Evolutionary conservation across 23 red algal genomes (phyloP), one percentile per base, ranked within the genome.

Genomic region (Gracilariopsis chorda): DNA sequence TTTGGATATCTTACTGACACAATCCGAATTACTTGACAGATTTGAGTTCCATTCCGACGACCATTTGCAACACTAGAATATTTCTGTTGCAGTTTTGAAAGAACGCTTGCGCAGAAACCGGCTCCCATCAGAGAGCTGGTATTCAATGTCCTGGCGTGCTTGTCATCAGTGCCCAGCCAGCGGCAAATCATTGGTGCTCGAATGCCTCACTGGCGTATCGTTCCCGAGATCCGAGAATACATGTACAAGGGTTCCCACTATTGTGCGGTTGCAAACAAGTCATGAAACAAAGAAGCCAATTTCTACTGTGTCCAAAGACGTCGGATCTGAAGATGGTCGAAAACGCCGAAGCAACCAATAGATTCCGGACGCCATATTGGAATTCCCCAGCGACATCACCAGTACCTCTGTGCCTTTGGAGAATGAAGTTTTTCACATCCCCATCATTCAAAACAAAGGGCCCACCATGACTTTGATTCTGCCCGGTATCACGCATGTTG

Each of bases 391-490:
- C 12, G 11, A 37, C 0, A 43, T 65, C 39, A 75, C 35, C 19
- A 48, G 32, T 9, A 59, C 48, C 17, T 28, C 23, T 16, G 19
- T 20, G 12, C 83, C 63, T 12, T 37, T 88, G 12, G 30, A 21
- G 17, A 65, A 88, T 44, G n/a, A 27, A 21, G 64, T 65, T 2
- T 75, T 88, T 58, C 83, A 88, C 60, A 77, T 88, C 36, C 83
- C 64, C 25, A 75, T 53, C 63, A 57, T 70, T 2, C 35, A 65
- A 17, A 39, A 52, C 5, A 75, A 77, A 33, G 83, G 83, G 20
- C 83, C 83, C 20, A 65, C 75, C 4, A 72, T 88, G 83, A 88
- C 83, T n/a, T 65, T 88, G 29, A 88, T 88, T 29, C 48, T 88
- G 44, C 83, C 83, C n/a, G 83, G 83, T 10, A 88, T 88, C 11